phyloP scores from a whole-genome alignment of 768 basidiomycete species.

The Pleurotus djamor region DNA sequence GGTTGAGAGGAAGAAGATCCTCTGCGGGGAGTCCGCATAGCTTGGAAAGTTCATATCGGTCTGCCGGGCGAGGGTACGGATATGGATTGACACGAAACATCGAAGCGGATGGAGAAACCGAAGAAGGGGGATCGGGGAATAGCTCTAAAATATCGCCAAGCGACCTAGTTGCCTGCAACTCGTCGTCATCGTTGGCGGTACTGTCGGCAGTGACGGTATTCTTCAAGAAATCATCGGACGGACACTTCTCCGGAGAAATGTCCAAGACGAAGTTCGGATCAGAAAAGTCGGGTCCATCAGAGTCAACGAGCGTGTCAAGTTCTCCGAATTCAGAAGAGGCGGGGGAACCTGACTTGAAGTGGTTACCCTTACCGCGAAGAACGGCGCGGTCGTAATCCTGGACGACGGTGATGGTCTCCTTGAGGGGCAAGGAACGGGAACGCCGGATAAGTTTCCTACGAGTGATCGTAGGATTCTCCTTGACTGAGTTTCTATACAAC shows the following conservation, averaged over 20 bases:
- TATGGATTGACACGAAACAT: neutral
- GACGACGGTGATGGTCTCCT: neutral
- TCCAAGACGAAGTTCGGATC: neutral
- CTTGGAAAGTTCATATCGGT: neutral
- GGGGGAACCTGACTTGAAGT: too few relatives aligned
- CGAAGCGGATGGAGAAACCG: neutral
- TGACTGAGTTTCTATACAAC: neutral
- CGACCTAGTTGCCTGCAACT: neutral
- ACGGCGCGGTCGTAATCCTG: too few relatives aligned
- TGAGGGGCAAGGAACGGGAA: slow-evolving; percentile 2
- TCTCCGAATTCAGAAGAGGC: neutral
- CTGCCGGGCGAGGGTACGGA: neutral
- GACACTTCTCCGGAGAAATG: neutral
- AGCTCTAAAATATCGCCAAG: neutral
- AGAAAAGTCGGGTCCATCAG: too few relatives aligned
- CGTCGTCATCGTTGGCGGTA: too few relatives aligned
- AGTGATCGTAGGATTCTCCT: neutral
- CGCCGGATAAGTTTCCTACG: neutral
- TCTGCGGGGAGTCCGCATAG: neutral
- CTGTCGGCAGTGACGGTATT: too few relatives aligned
- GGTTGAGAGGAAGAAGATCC: slow-evolving; percentile 1
- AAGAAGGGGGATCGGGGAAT: neutral
- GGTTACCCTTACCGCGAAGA: too few relatives aligned
- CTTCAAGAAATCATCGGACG: too few relatives aligned
- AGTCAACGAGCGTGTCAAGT: neutral